Percentiles rank a stretch among this genome's conserved stretches.
Evolutionary conservation across 2,329 filamentous ascomycete species (phyloP).

Genomic region (Hirsutella thompsonii): DNA sequence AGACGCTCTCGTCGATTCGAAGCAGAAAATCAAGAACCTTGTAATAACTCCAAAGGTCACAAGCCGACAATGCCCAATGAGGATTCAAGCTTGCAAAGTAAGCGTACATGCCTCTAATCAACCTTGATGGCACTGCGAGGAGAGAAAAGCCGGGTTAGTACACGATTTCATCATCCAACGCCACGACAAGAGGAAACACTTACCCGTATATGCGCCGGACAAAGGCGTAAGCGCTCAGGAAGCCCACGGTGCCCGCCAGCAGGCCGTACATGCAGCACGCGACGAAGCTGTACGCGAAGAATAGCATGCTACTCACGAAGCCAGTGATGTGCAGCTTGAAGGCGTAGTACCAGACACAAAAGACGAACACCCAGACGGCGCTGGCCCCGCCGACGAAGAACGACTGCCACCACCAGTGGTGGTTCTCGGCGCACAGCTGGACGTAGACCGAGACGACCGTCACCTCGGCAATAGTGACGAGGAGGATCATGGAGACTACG

Average conservation of each 20-base stretch:
- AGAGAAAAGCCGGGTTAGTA: constrained; percentile 4
- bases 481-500: constrained; percentile 57
- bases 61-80: too few species aligned
- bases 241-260: constrained; percentile 72
- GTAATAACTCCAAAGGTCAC: too few species aligned
- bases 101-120: constrained; percentile 18
- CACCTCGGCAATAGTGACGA: constrained; percentile 69
- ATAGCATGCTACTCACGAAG: constrained; percentile 66
- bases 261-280: constrained; percentile 73
- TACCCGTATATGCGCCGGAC: constrained; percentile 72
- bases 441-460: constrained; percentile 75
- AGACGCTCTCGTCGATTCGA: too few species aligned
- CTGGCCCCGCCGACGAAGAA: constrained; percentile 69
- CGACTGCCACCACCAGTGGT: constrained; percentile 88
- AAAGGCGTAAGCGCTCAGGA: constrained; percentile 74
- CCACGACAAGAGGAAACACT: constrained; percentile 19
- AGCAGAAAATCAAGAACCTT: too few species aligned
- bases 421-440: constrained; percentile 73
- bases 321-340: constrained; percentile 70
- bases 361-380: constrained; percentile 69
- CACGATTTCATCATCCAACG: background rate
- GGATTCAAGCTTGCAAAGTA: too few species aligned
- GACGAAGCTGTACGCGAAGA: constrained; percentile 76
- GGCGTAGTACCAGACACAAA: constrained; percentile 75
- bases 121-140: constrained; percentile 35